Base-by-base conservation (phyloP, 2,329 filamentous ascomycete species). In the Parastagonospora nodorum region DNA sequence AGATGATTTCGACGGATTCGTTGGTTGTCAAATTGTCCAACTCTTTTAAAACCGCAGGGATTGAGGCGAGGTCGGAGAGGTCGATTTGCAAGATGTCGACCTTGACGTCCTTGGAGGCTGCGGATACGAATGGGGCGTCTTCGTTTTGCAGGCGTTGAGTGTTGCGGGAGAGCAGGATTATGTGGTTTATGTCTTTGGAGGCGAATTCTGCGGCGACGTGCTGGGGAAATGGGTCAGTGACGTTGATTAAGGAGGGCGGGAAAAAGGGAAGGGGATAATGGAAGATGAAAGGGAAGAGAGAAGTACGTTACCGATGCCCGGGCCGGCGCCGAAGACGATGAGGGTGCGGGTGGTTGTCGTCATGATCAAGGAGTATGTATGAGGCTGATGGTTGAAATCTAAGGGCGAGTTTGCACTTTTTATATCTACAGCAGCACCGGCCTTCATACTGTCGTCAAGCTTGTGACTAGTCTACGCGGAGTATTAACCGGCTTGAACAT, bases 81-180 rank as follows among this genome's bases (percentile, higher is more conserved):
- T 83, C 80, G 37, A 78, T 71, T 4, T 62, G 60, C 56, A 78
- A 76, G 0, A 73, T 79, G 50, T 75, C 72, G 53, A 83, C 74
- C 9, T 64, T 70, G 28, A 72, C 63, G 0, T 60, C 43, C 2
- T 56, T 27, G 10, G 54, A 59, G 2, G 67, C 58, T n/a, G 74
- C 63, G 30, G 60, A 64, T 53, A 52, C 77, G 53, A 50, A 71
- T 52, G 58, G 47, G 1, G 63, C 64, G 24, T 70, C 62, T 42
- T 78, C 75, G 1, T 63, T 54, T 19, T 71, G 49, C 9, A 83
- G 71, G 5, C 79, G 73, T 3, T 71, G 56, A 0, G 53, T 53
- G 55, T 78, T 75, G 24, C 81, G 74, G 0, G 79, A 74, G 11
- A 83, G 70, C 2, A 83, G 73, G 10, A 80, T 76, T 8, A 83